Evolutionary conservation across 176 grass and related monocot species (phyloP).

Genomic region (Poa pratensis): DNA sequence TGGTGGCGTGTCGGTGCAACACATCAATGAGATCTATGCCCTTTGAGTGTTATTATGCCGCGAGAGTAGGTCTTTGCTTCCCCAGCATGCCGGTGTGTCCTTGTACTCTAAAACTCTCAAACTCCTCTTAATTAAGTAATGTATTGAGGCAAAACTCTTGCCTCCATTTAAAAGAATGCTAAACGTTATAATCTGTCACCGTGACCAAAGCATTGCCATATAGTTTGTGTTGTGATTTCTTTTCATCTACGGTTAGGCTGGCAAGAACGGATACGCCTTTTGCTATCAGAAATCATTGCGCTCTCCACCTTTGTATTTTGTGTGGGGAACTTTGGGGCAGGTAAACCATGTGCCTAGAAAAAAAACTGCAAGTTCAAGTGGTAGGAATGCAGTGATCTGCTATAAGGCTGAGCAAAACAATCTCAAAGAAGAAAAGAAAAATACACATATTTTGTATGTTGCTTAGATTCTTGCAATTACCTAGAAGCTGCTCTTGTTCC

Average conservation of each 20-base stretch:
- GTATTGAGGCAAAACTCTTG: too few species aligned
- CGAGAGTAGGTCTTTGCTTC: too few species aligned
- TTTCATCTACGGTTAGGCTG: slow-evolving; percentile 18
- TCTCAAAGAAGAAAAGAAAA: not conserved
- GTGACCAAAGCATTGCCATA: slow-evolving; percentile 24
- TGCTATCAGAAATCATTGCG: slow-evolving; percentile 17
- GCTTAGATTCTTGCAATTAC: not conserved
- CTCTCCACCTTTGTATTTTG: slow-evolving; percentile 15
- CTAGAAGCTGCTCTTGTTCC: not conserved
- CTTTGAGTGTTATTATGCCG: too few species aligned
- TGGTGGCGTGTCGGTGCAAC: too few species aligned
- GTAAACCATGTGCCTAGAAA: slow-evolving; percentile 35
- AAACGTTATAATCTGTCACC: too few species aligned
- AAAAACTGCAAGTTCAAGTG: not conserved
- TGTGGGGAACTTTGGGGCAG: slow-evolving; percentile 26
- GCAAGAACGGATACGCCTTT: slow-evolving; percentile 4
- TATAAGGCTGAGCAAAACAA: not conserved
- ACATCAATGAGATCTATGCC: too few species aligned
- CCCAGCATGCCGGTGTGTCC: too few species aligned
- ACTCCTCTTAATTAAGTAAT: too few species aligned
- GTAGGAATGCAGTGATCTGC: not conserved
- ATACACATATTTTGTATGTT: not conserved
- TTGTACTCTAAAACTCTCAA: too few species aligned
- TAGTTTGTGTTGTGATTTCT: slow-evolving; percentile 7
- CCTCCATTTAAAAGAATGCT: too few species aligned